A percentile compares a stretch with the other conserved stretches of the same genome.
Conservation (phyloP, 2,329 filamentous ascomycete species). For the Colletotrichum higginsianum region DNA sequence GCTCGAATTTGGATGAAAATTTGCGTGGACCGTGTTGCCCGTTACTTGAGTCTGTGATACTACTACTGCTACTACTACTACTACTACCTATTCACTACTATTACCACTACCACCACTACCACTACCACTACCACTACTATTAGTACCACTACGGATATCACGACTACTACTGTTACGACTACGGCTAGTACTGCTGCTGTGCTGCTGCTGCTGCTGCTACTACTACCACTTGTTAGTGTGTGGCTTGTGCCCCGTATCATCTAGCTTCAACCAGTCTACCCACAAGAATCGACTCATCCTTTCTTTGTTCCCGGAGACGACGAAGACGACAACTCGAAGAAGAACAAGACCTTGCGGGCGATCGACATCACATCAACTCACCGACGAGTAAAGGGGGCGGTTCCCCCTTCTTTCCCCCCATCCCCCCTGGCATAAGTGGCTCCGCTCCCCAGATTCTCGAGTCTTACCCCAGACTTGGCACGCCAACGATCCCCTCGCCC, state of each 20-base stretch:
- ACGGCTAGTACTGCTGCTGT: too few species aligned
- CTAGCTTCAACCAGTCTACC: neutral
- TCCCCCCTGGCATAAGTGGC: constrained; percentile 18
- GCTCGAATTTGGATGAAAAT: constrained; percentile 7
- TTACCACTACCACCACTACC: too few species aligned
- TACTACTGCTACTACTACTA: neutral
- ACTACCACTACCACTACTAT: too few species aligned
- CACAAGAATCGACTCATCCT: neutral
- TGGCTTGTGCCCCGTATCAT: constrained; percentile 5
- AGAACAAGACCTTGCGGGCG: neutral
- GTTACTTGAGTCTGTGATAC: neutral
- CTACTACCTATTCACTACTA: too few species aligned
- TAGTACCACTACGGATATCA: too few species aligned
- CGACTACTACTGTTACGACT: too few species aligned
- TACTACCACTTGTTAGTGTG: neutral
- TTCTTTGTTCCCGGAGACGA: neutral
- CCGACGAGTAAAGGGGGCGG: neutral
- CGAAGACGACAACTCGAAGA: neutral
- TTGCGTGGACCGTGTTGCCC: neutral
- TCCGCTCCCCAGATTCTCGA: constrained; percentile 31
- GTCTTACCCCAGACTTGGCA: constrained; percentile 38
- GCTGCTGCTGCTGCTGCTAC: too few species aligned
- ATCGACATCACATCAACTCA: neutral
- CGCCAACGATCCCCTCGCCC: constrained; percentile 13
- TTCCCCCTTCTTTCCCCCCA: neutral